These are phyloP conservation scores for Pichia californica DNA, from an alignment of 805 yeast genomes.

Conservation along the genomic window DNA sequence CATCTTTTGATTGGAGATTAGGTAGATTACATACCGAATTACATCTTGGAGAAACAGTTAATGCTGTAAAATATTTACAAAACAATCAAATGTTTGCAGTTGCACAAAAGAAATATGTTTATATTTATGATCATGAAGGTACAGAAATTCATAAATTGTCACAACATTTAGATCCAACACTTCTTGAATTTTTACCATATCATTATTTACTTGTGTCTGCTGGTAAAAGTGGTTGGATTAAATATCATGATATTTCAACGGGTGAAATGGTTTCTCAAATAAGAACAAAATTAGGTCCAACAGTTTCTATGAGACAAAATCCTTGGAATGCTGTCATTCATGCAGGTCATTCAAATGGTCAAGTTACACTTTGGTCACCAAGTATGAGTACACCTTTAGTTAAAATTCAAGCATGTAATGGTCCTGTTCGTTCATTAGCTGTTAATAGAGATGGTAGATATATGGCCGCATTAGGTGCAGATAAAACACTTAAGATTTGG, in stretches of 20 bases:
- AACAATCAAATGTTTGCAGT: constrained; percentile 93
- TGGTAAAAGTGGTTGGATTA: constrained; percentile 82
- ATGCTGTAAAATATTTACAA: constrained; percentile 85
- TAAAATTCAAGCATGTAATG: constrained; percentile 72
- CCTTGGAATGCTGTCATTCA: constrained; percentile 96
- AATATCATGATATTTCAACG: constrained; percentile 93
- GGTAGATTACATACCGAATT: constrained; percentile 80
- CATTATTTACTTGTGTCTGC: constrained; percentile 84
- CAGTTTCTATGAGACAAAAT: constrained; percentile 80
- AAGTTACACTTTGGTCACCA: constrained; percentile 92
- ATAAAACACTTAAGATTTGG: constrained; percentile 82
- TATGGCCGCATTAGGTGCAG: constrained; percentile 91
- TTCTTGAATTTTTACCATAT: constrained; percentile 84
- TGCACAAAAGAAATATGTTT: constrained; percentile 93
- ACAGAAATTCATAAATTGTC: constrained; percentile 86
- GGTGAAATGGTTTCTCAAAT: constrained; percentile 80
- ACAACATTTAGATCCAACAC: constrained; percentile 81
- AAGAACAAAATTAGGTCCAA: constrained; percentile 86
- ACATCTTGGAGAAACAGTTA: constrained; percentile 80
- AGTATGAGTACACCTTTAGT: constrained; percentile 79
- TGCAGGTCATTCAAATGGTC: constrained; percentile 88
- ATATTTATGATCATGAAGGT: constrained; percentile 87
- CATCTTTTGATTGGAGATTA: constrained; percentile 91
- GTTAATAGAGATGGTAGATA: constrained; percentile 87
- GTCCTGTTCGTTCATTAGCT: constrained; percentile 82